Conservation (phyloP, 2,329 filamentous ascomycete species). For the Diaporthe sp. region DNA sequence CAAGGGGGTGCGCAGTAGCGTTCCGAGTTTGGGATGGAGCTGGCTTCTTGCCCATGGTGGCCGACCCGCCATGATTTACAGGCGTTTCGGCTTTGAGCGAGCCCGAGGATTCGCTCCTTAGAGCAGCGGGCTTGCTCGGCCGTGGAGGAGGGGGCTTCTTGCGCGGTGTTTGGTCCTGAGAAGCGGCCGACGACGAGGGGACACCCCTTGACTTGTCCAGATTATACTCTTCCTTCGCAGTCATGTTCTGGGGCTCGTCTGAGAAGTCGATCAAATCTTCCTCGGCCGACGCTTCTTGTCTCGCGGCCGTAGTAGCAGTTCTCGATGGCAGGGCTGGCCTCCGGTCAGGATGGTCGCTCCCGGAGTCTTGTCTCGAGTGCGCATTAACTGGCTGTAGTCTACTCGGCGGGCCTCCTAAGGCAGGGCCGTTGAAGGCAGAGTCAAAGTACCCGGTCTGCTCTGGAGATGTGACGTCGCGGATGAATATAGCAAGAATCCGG, state of each 20-base stretch:
- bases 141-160: slow-evolving; percentile 63
- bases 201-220: slow-evolving; percentile 46
- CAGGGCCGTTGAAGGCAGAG: slow-evolving; percentile 55
- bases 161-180: slow-evolving; percentile 38
- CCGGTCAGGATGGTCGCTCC: slow-evolving; percentile 39
- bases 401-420: slow-evolving; percentile 45
- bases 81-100: slow-evolving; percentile 39
- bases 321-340: slow-evolving; percentile 52
- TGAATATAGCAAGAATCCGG: slow-evolving; percentile 88
- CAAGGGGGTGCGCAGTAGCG: slow-evolving; percentile 52
- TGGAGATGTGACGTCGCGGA: slow-evolving; percentile 92
- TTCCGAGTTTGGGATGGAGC: slow-evolving; percentile 41
- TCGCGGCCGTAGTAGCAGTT: slow-evolving; percentile 42
- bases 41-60: slow-evolving; percentile 53
- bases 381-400: slow-evolving; percentile 14
- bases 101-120: slow-evolving; percentile 60
- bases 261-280: slow-evolving; percentile 73
- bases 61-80: slow-evolving; percentile 45
- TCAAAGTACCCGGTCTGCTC: slow-evolving; percentile 84
- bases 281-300: slow-evolving; percentile 57
- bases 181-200: slow-evolving; percentile 2
- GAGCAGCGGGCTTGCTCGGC: slow-evolving; percentile 68
- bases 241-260: slow-evolving; percentile 60
- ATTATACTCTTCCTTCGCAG: slow-evolving; percentile 50
- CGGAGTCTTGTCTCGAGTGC: slow-evolving; percentile 40